These are phyloP conservation scores for Apiospora phragmitis DNA, from an alignment of 2,329 filamentous ascomycete species.

Conservation along the genomic window DNA sequence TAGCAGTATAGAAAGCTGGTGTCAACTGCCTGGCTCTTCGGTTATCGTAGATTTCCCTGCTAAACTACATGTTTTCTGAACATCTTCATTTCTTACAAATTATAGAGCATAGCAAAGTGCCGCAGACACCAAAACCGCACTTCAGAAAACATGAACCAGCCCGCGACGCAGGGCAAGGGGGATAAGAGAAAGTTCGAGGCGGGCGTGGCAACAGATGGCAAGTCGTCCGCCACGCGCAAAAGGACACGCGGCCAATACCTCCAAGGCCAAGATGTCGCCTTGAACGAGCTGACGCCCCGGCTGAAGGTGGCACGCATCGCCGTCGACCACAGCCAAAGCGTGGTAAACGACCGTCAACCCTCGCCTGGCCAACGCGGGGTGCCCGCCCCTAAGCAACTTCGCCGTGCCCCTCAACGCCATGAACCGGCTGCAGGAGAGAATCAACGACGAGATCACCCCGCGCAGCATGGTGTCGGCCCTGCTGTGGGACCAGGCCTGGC, in stretches of 20 bases:
- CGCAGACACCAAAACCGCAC: too few relatives aligned
- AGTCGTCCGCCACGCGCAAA: not conserved
- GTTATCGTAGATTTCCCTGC: not conserved
- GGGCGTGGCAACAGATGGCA: not conserved
- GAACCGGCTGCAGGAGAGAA: slow-evolving; percentile 10
- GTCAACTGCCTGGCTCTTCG: not conserved
- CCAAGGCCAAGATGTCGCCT: not conserved
- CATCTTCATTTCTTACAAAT: not conserved
- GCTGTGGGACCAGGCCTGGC: slow-evolving; percentile 10
- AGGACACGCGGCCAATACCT: too few relatives aligned
- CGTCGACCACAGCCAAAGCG: not conserved
- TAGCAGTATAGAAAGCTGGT: not conserved
- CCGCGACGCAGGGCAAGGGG: not conserved
- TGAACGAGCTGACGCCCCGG: not conserved
- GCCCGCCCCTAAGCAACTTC: not conserved
- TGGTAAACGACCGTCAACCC: not conserved
- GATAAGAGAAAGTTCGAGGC: not conserved
- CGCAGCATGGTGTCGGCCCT: slow-evolving; percentile 10
- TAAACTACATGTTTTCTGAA: not conserved
- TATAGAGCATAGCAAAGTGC: not conserved
- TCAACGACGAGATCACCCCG: not conserved
- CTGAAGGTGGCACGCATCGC: not conserved
- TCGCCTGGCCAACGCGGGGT: not conserved
- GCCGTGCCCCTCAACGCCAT: not conserved
- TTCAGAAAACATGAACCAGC: not conserved